Evolutionary conservation across 306 rosid species (phyloP).

Genomic region (Citrullus colocynthis): DNA sequence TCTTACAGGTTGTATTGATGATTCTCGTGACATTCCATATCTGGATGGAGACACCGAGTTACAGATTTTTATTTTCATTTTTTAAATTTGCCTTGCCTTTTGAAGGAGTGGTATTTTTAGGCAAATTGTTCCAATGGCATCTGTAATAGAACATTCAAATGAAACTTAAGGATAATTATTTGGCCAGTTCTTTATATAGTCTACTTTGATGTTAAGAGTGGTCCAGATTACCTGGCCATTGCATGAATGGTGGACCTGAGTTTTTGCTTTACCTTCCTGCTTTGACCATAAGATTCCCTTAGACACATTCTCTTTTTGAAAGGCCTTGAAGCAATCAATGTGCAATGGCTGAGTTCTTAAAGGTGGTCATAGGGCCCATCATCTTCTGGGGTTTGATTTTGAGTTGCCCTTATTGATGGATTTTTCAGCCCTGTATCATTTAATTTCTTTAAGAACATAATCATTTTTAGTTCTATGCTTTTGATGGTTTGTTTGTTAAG

Average conservation of each 20-base stretch:
- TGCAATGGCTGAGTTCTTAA: neutral
- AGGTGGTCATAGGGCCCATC: neutral
- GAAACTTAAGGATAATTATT: neutral
- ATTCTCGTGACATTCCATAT: neutral
- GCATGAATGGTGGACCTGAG: neutral
- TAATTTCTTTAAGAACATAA: neutral
- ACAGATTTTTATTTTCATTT: neutral
- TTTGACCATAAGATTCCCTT: neutral
- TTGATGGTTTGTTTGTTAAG: neutral
- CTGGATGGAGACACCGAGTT: neutral
- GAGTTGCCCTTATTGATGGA: neutral
- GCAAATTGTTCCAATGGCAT: neutral
- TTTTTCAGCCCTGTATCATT: neutral
- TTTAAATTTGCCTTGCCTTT: neutral
- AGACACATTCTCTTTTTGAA: neutral
- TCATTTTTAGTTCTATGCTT: neutral
- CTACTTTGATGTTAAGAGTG: neutral
- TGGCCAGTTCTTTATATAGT: neutral
- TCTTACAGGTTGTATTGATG: neutral
- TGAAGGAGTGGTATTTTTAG: neutral
- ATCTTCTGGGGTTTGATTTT: neutral
- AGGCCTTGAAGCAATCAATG: neutral
- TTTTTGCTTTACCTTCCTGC: neutral
- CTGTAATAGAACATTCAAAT: neutral
- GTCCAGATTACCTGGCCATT: neutral